phyloP scores from a whole-genome alignment of 768 basidiomycete species.

The Leccinum uliginosum region DNA sequence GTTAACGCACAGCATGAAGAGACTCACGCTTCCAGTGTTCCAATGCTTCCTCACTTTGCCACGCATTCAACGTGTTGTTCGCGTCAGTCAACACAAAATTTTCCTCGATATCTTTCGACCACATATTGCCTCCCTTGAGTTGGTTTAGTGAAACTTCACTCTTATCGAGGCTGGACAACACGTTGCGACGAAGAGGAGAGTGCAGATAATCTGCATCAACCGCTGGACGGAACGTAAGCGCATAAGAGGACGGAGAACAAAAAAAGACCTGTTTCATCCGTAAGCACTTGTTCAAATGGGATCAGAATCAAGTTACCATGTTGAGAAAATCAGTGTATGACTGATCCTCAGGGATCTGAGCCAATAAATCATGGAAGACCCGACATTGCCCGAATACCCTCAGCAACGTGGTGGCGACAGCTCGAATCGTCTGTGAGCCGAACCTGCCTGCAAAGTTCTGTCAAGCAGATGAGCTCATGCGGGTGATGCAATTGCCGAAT shows the following conservation, averaged over 20 bases:
- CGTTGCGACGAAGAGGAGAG: conserved; percentile 58
- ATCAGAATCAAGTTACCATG: conserved; percentile 47
- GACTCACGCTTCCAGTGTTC: conserved; percentile 75
- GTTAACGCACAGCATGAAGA: background rate
- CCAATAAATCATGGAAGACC: conserved; percentile 71
- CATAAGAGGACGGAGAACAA: conserved; percentile 56
- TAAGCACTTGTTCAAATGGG: conserved; percentile 6
- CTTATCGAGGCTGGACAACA: conserved; percentile 47
- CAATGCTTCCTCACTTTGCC: conserved; percentile 61
- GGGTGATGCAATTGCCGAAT: background rate
- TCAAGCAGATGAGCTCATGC: conserved; percentile 1
- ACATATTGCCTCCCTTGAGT: conserved; percentile 28
- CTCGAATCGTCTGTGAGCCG: conserved; percentile 54
- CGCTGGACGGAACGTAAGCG: conserved; percentile 57
- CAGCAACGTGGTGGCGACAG: conserved; percentile 67
- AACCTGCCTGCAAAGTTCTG: conserved; percentile 85
- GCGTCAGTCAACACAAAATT: conserved; percentile 59
- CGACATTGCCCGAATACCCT: conserved; percentile 75
- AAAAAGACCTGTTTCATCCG: conserved; percentile 62
- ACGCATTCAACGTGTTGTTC: conserved; percentile 55
- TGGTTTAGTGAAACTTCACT: conserved; percentile 52
- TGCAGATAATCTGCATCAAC: conserved; percentile 58
- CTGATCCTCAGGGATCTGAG: conserved; percentile 41
- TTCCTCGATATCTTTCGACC: conserved; percentile 32
- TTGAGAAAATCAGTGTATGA: conserved; percentile 59